Percentiles rank a stretch among this genome's conserved stretches.
These are phyloP conservation scores for Starmerella apicola DNA, from an alignment of 805 yeast genomes.

Conservation along the genomic window DNA sequence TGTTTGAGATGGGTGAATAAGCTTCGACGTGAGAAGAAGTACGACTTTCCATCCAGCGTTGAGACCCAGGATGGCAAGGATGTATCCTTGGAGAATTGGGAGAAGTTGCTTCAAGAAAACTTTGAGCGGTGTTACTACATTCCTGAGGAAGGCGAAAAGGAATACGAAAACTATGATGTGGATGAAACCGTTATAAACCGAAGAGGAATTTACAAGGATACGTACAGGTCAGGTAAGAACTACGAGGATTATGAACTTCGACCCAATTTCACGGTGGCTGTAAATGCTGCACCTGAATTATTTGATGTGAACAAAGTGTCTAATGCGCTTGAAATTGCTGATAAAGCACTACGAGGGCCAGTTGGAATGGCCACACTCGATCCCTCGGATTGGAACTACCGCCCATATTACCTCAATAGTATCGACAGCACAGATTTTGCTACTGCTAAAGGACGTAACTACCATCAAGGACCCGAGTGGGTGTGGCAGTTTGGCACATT, in stretches of 20 bases:
- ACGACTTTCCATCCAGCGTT: conserved; percentile 43
- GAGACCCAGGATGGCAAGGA: conserved; percentile 43
- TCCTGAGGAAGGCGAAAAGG: conserved; percentile 40
- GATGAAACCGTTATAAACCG: conserved; percentile 62
- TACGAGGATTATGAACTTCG: conserved; percentile 90
- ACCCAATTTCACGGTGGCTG: conserved; percentile 85
- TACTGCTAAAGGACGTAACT: conserved; percentile 88
- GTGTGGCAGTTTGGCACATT: conserved; percentile 85
- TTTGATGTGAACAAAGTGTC: conserved; percentile 52
- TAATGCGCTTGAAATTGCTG: conserved; percentile 60
- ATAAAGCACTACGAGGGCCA: conserved; percentile 66
- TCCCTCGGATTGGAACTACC: conserved; percentile 81
- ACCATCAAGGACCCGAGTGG: conserved; percentile 99
- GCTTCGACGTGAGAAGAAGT: conserved; percentile 41
- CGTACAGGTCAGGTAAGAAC: conserved; percentile 67
- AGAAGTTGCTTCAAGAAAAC: conserved; percentile 48
- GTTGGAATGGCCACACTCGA: conserved; percentile 86
- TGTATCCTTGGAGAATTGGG: conserved; percentile 59
- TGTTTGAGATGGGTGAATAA: conserved; percentile 65
- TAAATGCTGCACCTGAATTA: conserved; percentile 89
- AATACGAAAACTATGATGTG: conserved; percentile 46
- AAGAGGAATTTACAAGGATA: conserved; percentile 88
- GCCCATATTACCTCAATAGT: conserved; percentile 76
- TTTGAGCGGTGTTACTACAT: conserved; percentile 72
- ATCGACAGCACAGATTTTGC: conserved; percentile 78